Evolutionary conservation across 306 rosid genomes (phyloP).

Genomic region (Crotalaria pallida): DNA sequence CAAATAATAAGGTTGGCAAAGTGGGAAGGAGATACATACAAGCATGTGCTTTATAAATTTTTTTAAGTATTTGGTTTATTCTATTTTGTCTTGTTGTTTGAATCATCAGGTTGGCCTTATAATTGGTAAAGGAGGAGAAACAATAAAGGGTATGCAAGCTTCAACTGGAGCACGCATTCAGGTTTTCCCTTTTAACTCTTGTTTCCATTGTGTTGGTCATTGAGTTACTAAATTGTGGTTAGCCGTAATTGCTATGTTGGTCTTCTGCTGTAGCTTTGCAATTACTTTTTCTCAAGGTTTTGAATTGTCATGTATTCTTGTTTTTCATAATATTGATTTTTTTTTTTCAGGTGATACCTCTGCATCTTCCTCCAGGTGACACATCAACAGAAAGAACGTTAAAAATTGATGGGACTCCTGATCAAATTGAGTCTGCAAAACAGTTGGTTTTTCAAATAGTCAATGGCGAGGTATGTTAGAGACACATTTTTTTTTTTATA

Average conservation of each 20-base stretch:
- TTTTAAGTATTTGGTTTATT: not conserved
- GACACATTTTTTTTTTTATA: constrained; percentile 5
- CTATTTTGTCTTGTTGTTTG: not conserved
- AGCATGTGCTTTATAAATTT: not conserved
- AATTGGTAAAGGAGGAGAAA: constrained; percentile 78
- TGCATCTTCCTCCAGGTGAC: constrained; percentile 83
- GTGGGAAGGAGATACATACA: not conserved
- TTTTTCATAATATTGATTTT: not conserved
- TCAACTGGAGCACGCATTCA: constrained; percentile 73
- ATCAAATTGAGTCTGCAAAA: constrained; percentile 65
- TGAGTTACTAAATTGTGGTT: not conserved
- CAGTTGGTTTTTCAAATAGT: constrained; percentile 65
- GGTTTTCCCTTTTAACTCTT: constrained; percentile 25
- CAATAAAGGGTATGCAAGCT: constrained; percentile 72
- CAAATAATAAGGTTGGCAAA: constrained; percentile 98
- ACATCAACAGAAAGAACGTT: constrained; percentile 58
- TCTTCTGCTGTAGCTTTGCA: not conserved
- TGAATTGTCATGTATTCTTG: not conserved
- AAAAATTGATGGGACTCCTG: constrained; percentile 66
- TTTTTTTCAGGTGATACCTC: constrained; percentile 58
- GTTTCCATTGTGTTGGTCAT: not conserved
- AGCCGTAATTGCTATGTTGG: not conserved
- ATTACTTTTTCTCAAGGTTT: not conserved
- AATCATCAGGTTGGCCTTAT: constrained; percentile 63
- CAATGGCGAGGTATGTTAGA: constrained; percentile 51